A percentile compares a stretch with the other conserved stretches of the same genome.
Conservation (phyloP, 331 rosid species). For the Dryas integrifolia region DNA sequence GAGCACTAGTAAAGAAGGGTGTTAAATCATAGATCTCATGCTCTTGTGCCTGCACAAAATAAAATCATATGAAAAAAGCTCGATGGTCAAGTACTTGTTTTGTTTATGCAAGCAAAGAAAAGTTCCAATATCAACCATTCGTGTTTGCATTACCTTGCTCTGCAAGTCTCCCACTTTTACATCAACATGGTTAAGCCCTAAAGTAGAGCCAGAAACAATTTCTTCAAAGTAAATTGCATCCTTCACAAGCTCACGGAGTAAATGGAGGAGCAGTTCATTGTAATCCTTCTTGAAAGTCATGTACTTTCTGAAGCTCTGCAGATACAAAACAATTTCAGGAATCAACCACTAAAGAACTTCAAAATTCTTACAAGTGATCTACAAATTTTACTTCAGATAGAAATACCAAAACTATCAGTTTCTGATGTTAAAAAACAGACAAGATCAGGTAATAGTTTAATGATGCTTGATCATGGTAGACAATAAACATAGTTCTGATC, state of each 20-base stretch:
- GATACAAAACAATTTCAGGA: constrained; percentile 12
- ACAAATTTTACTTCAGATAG: neutral
- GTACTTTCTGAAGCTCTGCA: constrained; percentile 81
- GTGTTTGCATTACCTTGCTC: constrained; percentile 45
- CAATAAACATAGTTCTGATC: neutral
- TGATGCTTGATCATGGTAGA: neutral
- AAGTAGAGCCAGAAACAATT: constrained; percentile 57
- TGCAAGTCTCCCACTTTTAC: constrained; percentile 70
- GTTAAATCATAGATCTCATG: constrained; percentile 75
- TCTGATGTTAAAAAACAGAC: neutral
- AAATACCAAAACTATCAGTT: neutral
- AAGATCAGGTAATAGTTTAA: neutral
- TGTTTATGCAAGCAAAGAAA: neutral
- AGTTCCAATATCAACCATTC: neutral
- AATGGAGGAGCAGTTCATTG: constrained; percentile 60
- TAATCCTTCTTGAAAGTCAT: constrained; percentile 90
- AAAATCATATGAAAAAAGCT: constrained; percentile 11
- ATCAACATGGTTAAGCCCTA: constrained; percentile 54
- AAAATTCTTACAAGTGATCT: neutral
- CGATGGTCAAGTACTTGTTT: neutral
- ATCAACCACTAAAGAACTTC: neutral
- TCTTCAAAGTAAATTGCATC: constrained; percentile 74
- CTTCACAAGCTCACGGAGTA: constrained; percentile 72
- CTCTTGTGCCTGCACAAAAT: constrained; percentile 73
- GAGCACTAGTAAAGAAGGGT: constrained; percentile 68